Percentiles rank a stretch among this genome's conserved stretches.
Evolutionary conservation across 2,329 filamentous ascomycete genomes (phyloP).

Genomic region (Alternaria sp.): DNA sequence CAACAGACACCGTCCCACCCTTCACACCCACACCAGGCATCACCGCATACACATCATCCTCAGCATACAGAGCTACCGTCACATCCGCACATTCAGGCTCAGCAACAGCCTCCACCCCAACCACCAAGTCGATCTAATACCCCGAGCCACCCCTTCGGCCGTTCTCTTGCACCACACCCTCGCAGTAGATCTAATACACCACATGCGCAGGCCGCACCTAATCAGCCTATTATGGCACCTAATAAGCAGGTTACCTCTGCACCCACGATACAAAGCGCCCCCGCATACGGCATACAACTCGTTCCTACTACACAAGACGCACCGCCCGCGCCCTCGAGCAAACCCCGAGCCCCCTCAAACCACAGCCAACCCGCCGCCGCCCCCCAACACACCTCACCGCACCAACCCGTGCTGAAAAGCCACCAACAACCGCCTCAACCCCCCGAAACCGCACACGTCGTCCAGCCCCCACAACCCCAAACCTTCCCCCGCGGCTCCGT

Average conservation of each 20-base stretch:
- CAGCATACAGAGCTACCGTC: constrained; percentile 19
- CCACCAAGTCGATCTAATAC: constrained; percentile 34
- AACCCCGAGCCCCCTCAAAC: constrained; percentile 12
- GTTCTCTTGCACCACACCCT: constrained; percentile 34
- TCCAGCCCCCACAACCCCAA: constrained; percentile 1
- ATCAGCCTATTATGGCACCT: constrained; percentile 20
- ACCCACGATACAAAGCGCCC: constrained; percentile 21
- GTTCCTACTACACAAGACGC: constrained; percentile 18
- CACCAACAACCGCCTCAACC: constrained; percentile 16
- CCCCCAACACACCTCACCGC: constrained; percentile 13
- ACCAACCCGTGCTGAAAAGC: constrained; percentile 34
- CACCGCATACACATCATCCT: constrained; percentile 13
- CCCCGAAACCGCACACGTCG: constrained; percentile 19
- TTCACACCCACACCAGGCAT: constrained; percentile 12
- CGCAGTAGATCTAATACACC: constrained; percentile 40
- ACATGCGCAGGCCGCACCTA: constrained; percentile 28
- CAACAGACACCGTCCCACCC: constrained; percentile 10
- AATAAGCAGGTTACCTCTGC: constrained; percentile 15
- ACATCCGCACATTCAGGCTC: constrained; percentile 22
- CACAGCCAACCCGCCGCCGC: constrained; percentile 6
- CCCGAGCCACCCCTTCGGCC: constrained; percentile 27
- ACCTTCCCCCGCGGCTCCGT: constrained; percentile 8
- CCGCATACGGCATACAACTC: constrained; percentile 27
- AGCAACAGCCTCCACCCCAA: constrained; percentile 25
- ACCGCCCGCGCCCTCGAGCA: constrained; percentile 10